Evolutionary conservation across 2,329 filamentous ascomycete genomes (phyloP), one percentile per base, ranked within the genome.

Genomic region (Annulohypoxylon truncatum): DNA sequence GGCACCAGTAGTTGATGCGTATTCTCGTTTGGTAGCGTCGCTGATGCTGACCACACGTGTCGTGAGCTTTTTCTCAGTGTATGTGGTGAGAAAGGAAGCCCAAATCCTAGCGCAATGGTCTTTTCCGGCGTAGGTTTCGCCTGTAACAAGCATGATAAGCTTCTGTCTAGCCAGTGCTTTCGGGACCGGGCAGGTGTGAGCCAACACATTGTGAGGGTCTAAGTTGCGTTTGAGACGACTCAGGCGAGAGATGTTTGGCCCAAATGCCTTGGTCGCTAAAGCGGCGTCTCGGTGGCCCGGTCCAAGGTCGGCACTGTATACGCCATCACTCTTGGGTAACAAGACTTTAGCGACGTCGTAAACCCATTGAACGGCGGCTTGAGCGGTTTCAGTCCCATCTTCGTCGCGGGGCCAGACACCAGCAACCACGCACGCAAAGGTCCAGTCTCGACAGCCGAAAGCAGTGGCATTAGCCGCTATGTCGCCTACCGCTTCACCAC

Each of bases 391-490:
- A 0, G 79, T 83, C 44, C 74, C 80, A 67, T 88, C 85, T 74
- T 85, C 73, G 8, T 84, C 79, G 13, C 86, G 84, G 2, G 80
- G 79, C 88, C 88, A 90, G 61, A 89, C 83, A 24, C 85, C 87
- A 4, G 87, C 90, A 42, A 91, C 72, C 3, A 90, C 85, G 69
- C 88, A 90, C 47, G 87, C 88, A 77, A 85, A 90, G 29, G 86
- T 81, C 88, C 87, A 90, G 73, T 87, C 81, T 76, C 88, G 84
- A 78, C 84, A 89, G 46, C 88, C 87, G 57, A 90, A 90, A 56
- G 88, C 87, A 61, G 84, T 86, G 24, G 79, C 80, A 66, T 83
- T 75, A 4, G 76, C 66, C 1, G 76, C 71, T 13, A 84, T 68
- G 24, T 88, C 79, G 46, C 69, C n/a, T 42, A 87, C 74, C 0